A percentile compares a stretch with the other conserved stretches of the same genome.
Evolutionary conservation across 306 rosid species (phyloP).

Genomic region (Begonia fuchsioides): DNA sequence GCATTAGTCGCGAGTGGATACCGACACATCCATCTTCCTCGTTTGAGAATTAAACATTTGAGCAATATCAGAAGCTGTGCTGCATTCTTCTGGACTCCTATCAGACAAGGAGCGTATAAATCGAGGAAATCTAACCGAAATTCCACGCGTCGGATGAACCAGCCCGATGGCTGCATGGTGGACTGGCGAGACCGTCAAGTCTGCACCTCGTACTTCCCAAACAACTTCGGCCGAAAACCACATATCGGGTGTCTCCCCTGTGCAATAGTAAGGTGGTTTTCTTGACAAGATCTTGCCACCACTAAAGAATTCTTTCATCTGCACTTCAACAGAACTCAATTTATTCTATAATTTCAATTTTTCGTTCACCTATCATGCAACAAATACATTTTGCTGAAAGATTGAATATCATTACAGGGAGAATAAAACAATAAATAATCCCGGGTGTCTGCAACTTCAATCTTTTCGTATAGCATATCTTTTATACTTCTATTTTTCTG

Average conservation of each 20-base stretch:
- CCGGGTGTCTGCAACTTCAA: too few relatives aligned
- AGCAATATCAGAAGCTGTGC: slow-evolving; percentile 54
- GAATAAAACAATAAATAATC: background rate
- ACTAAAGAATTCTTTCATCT: slow-evolving; percentile 71
- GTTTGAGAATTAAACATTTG: slow-evolving; percentile 67
- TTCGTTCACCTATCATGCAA: background rate
- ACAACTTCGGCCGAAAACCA: slow-evolving; percentile 66
- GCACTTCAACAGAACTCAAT: slow-evolving; percentile 16
- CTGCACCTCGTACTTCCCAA: slow-evolving; percentile 89
- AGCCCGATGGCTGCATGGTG: slow-evolving; percentile 79
- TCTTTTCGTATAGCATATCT: too few relatives aligned
- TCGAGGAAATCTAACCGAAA: slow-evolving; percentile 81
- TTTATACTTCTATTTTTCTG: too few relatives aligned
- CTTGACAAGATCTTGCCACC: slow-evolving; percentile 49
- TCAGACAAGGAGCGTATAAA: slow-evolving; percentile 33
- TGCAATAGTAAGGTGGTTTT: slow-evolving; percentile 68
- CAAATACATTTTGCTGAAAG: too few relatives aligned
- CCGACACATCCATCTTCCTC: slow-evolving; percentile 64
- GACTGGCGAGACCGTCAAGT: slow-evolving; percentile 77
- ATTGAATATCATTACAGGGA: too few relatives aligned
- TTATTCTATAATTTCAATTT: background rate
- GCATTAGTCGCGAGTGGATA: slow-evolving; percentile 8
- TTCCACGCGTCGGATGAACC: slow-evolving; percentile 75
- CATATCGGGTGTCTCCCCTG: slow-evolving; percentile 60
- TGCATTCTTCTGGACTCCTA: slow-evolving; percentile 78